Conservation (phyloP, 75 land plant genomes). For the Adiantum capillusveneris region DNA sequence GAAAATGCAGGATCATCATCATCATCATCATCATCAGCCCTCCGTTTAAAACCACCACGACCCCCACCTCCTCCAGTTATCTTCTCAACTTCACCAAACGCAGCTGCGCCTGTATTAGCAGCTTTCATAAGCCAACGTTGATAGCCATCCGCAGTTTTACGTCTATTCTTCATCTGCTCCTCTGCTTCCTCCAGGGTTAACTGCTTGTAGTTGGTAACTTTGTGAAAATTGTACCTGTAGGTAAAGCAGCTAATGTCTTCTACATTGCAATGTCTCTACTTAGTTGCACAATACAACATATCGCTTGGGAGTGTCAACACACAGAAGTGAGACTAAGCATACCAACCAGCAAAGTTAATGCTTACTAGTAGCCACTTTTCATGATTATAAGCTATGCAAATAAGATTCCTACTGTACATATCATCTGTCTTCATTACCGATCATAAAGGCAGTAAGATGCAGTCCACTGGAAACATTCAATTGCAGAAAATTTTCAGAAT, state of each 20-base stretch:
- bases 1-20: slow-evolving; percentile 43
- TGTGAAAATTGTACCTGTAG: slow-evolving; percentile 85
- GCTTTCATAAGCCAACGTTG: slow-evolving; percentile 99
- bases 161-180: slow-evolving; percentile 94
- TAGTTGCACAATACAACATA: too few species aligned
- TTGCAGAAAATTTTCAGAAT: too few species aligned
- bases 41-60: slow-evolving; percentile 37
- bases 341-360: too few species aligned
- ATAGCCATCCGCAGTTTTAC: slow-evolving; percentile 88
- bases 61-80: slow-evolving; percentile 16
- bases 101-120: slow-evolving; percentile 81
- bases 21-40: slow-evolving; percentile 56
- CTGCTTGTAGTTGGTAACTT: slow-evolving; percentile 94
- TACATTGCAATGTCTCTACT: too few species aligned
- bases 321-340: too few species aligned
- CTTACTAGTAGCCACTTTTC: too few species aligned
- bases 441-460: too few species aligned
- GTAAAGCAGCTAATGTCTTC: not conserved
- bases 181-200: slow-evolving; percentile 99
- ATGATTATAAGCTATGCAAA: too few species aligned
- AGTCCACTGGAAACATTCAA: too few species aligned
- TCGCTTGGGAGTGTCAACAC: too few species aligned
- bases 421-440: too few species aligned
- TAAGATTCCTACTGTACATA: too few species aligned
- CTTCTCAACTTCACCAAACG: slow-evolving; percentile 82